Percentiles rank a stretch among this genome's conserved stretches.
Conservation (phyloP, 768 basidiomycete genomes). For the Lactarius psammicola region DNA sequence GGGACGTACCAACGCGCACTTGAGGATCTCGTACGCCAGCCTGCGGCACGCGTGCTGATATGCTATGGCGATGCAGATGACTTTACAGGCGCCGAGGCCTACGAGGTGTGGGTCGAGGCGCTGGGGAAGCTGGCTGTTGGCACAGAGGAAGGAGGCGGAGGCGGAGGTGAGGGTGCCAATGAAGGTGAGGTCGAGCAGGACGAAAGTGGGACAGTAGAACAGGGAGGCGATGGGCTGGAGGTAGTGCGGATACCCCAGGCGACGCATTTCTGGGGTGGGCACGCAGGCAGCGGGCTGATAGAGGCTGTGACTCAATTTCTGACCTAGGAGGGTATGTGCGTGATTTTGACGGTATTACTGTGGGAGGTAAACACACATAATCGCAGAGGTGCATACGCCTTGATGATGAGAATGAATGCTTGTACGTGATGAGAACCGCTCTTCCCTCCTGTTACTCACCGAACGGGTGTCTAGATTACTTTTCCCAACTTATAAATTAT, state of each 20-base stretch:
- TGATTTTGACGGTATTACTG: neutral
- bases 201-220: neutral
- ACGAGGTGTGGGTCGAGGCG: constrained; percentile 52
- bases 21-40: constrained; percentile 47
- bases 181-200: constrained; percentile 5
- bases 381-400: neutral
- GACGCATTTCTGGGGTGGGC: constrained; percentile 29
- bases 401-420: neutral
- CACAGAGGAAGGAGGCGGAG: neutral
- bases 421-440: neutral
- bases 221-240: constrained; percentile 13
- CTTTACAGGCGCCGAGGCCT: constrained; percentile 58
- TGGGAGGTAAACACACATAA: neutral
- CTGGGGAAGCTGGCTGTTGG: constrained; percentile 33
- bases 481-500: neutral
- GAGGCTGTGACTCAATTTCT: constrained; percentile 24
- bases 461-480: neutral
- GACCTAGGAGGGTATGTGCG: neutral
- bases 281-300: constrained; percentile 22
- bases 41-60: constrained; percentile 53
- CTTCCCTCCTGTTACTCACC: neutral
- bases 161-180: neutral
- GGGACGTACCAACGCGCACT: constrained; percentile 53
- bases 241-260: constrained; percentile 26
- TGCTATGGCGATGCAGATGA: constrained; percentile 69